Percentiles rank a stretch among this genome's conserved stretches.
These are phyloP conservation scores for Populus hybrid DNA, from an alignment of 441 rosid species.

Conservation along the genomic window DNA sequence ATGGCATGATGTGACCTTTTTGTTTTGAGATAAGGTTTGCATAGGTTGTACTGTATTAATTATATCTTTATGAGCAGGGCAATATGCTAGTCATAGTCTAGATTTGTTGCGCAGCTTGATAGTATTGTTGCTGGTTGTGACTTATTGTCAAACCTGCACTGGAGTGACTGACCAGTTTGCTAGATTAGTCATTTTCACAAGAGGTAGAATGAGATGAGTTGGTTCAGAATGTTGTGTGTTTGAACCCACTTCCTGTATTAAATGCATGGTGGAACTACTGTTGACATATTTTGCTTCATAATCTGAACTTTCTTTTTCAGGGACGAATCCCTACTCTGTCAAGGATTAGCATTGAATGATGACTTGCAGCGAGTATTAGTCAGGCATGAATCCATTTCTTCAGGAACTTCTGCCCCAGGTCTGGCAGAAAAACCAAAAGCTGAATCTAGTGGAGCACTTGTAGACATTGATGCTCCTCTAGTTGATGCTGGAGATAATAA, in stretches of 20 bases:
- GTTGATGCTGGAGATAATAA: constrained; percentile 66
- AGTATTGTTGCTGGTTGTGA: background rate
- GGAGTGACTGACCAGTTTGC: background rate
- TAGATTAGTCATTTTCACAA: background rate
- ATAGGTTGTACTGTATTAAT: background rate
- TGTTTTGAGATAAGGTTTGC: background rate
- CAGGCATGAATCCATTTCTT: constrained; percentile 81
- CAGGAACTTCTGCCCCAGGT: constrained; percentile 54
- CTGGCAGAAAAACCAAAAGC: constrained; percentile 50
- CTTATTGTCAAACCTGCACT: background rate
- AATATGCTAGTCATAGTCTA: background rate
- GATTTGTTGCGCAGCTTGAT: background rate
- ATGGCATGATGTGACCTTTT: background rate
- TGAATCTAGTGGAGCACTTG: constrained; percentile 52
- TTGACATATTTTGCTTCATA: background rate
- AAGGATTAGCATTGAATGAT: constrained; percentile 91
- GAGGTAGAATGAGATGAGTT: background rate
- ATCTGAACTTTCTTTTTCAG: constrained; percentile 35
- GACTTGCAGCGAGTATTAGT: constrained; percentile 94
- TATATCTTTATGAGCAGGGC: background rate
- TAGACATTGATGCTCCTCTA: constrained; percentile 59
- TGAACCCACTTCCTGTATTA: background rate
- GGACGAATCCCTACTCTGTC: constrained; percentile 88
- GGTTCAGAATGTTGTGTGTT: background rate
- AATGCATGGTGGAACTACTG: background rate